Base-by-base conservation (phyloP, 2,329 filamentous ascomycete species). In the Capronia americana region DNA sequence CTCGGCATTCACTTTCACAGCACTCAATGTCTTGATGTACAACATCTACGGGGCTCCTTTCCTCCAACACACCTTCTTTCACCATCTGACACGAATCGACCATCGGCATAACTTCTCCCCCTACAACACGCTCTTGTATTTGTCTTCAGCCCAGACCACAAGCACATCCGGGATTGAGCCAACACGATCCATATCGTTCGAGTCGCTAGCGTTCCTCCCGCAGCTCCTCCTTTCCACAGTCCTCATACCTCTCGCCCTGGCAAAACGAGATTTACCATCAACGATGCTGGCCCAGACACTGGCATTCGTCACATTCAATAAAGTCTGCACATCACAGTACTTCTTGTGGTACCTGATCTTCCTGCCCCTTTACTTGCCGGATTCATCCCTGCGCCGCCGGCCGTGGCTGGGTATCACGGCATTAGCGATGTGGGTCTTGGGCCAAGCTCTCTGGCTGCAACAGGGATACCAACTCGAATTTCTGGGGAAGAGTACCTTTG, bases 301-400 rank as follows among this genome's bases (percentile, higher is more conserved):
- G 79, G 92, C 94, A 0, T 99, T 99, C 78, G 95, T 98, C 3
- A 90, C 93, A 0, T 98, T 98, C 73, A 99, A 99, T 81, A 99
- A 99, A 82, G 95, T 99, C 69, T 98, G 94, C 84, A 99, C 95
- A 2, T 97, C 93, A 75, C 94, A 98, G 92, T 99, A 99, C 78
- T 99, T 99, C 78, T 86, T 99, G 57, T 99, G 95, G 95, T 98
- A 99, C 79, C 89, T 97, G 79, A 87, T 97, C 70, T 92, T 99
- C 73, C 83, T 98, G 2, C 95, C 95, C 0, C 89, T 97, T 57
- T 96, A 97, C 76, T 88, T 99, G 0, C 93, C 94, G 0, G 81
- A 81, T 44, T 97, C 93, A 0, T 84, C 97, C 14, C 57, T 73
- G 12, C 79, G 96, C 0, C 79, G 77, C 4, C 83, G 80, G 2